phyloP scores from a whole-genome alignment of 192 early-diverging fungal species.

The Coemansia sp. region DNA sequence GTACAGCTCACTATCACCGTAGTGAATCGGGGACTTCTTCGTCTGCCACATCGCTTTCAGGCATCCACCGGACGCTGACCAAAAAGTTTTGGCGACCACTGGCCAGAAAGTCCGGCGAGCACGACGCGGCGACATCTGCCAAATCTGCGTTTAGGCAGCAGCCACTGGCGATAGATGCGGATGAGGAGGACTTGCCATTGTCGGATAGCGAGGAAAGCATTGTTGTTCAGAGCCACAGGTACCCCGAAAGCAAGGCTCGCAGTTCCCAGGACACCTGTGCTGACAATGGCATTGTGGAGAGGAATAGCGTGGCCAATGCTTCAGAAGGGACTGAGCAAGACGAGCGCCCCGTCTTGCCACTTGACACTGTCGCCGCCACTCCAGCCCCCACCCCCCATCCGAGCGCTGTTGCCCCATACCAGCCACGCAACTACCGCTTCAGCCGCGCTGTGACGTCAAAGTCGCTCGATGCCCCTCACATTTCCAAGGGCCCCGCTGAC shows the following conservation, averaged over 20 bases:
- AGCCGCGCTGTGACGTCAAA: constrained; percentile 27
- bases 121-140: background rate
- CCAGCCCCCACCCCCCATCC: constrained; percentile 6
- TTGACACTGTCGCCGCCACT: background rate
- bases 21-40: background rate
- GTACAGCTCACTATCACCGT: background rate
- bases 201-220: background rate
- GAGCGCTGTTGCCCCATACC: background rate
- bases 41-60: constrained; percentile 3
- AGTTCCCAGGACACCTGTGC: constrained; percentile 9
- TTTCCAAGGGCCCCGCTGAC: constrained; percentile 5
- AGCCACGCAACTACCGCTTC: constrained; percentile 7
- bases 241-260: background rate
- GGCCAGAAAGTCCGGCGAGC: constrained; percentile 13
- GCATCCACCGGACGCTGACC: constrained; percentile 16
- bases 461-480: constrained; percentile 29
- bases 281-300: constrained; percentile 9
- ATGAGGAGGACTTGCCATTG: background rate
- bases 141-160: background rate
- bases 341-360: background rate
- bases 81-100: constrained; percentile 33
- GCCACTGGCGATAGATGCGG: constrained; percentile 2
- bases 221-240: background rate
- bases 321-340: background rate
- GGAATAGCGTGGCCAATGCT: background rate